These are phyloP conservation scores for Lactarius sp. DNA, from an alignment of 768 basidiomycete genomes.

Conservation along the genomic window DNA sequence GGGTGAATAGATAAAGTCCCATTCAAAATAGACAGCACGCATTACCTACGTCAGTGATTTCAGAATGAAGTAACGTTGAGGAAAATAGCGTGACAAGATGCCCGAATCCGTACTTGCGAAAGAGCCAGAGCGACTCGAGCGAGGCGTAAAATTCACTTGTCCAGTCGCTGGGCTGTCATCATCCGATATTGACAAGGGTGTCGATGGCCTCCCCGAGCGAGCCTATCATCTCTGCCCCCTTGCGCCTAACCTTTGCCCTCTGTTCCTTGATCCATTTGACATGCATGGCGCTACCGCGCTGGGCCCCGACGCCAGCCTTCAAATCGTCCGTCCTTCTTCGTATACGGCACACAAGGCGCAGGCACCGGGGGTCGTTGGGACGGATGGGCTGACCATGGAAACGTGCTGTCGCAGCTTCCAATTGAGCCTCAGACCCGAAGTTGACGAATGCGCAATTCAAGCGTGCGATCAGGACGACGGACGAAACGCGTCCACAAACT, in stretches of 20 bases:
- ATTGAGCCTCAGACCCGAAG: constrained; percentile 57
- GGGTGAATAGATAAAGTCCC: background rate
- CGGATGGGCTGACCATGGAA: constrained; percentile 74
- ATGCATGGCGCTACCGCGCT: constrained; percentile 84
- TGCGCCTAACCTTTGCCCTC: constrained; percentile 35
- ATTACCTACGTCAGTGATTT: constrained; percentile 79
- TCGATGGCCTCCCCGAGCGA: constrained; percentile 19
- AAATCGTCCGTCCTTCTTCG: constrained; percentile 79
- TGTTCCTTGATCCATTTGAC: constrained; percentile 71
- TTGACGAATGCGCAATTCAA: constrained; percentile 95
- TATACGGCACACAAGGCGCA: constrained; percentile 76
- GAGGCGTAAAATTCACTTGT: constrained; percentile 26
- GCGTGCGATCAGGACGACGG: constrained; percentile 88
- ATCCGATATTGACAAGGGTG: constrained; percentile 36
- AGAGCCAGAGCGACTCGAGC: constrained; percentile 61
- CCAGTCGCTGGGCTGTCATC: constrained; percentile 34
- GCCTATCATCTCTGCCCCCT: constrained; percentile 14
- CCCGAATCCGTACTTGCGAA: constrained; percentile 82
- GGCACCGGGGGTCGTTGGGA: constrained; percentile 65
- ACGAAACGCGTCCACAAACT: constrained; percentile 56
- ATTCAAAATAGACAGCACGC: background rate
- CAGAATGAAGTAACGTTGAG: constrained; percentile 87
- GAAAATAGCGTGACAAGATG: constrained; percentile 70
- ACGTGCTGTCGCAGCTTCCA: constrained; percentile 60
- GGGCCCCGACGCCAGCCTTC: constrained; percentile 86